Conservation (phyloP, 495 filamentous ascomycete species). For the Neurospora pannonica region DNA sequence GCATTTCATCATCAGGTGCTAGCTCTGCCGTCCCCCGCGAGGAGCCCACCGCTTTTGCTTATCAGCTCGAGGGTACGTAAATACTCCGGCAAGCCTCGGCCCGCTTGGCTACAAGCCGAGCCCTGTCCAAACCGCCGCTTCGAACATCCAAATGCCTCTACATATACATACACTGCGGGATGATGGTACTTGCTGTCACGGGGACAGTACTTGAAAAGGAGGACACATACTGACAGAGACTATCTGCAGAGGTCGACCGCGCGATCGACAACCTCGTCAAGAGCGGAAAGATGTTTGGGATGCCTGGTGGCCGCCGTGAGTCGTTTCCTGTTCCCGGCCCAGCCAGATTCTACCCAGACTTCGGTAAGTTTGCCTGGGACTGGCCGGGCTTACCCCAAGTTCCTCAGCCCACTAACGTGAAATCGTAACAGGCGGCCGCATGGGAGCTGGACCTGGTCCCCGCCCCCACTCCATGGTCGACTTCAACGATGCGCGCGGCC, state of each 20-base stretch:
- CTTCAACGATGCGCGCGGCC: constrained; percentile 58
- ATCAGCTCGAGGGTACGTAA: constrained; percentile 85
- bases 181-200: not conserved
- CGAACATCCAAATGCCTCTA: not conserved
- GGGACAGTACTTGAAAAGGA: not conserved
- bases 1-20: constrained; percentile 45
- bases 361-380: constrained; percentile 34
- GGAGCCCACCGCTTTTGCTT: constrained; percentile 69
- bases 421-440: constrained; percentile 30
- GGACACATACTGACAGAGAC: constrained; percentile 9
- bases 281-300: constrained; percentile 83
- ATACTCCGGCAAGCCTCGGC: not conserved
- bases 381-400: constrained; percentile 16
- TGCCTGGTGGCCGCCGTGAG: constrained; percentile 64
- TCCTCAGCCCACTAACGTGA: constrained; percentile 18
- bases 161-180: not conserved
- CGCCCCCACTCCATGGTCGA: constrained; percentile 84
- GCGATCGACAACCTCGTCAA: constrained; percentile 92
- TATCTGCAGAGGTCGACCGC: constrained; percentile 75
- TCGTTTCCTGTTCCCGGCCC: constrained; percentile 63
- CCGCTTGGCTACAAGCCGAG: not conserved
- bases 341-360: constrained; percentile 48
- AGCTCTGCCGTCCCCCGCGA: constrained; percentile 69
- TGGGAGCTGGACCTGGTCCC: constrained; percentile 30
- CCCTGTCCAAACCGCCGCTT: not conserved